A percentile compares a stretch with the other conserved stretches of the same genome.
These are phyloP conservation scores for Eucalyptus tenuipes DNA, from an alignment of 345 rosid species.

Conservation along the genomic window DNA sequence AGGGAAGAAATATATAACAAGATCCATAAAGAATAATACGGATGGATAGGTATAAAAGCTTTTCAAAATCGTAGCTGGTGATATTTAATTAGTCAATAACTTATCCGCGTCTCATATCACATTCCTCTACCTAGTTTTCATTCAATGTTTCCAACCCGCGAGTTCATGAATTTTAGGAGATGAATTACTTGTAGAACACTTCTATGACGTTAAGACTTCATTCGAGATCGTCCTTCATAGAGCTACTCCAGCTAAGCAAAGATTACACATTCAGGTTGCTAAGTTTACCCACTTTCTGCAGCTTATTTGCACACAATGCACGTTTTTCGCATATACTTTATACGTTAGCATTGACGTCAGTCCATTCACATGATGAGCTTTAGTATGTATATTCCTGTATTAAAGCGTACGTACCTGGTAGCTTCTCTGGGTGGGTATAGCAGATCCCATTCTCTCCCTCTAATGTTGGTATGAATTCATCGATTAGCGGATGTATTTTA, in stretches of 20 bases:
- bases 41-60: neutral
- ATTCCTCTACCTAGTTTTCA: neutral
- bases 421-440: slow-evolving; percentile 89
- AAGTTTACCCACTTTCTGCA: neutral
- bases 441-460: slow-evolving; percentile 95
- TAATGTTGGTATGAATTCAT: slow-evolving; percentile 79
- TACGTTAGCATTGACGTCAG: neutral
- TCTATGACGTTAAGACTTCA: neutral
- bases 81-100: neutral
- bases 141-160: neutral
- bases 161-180: neutral
- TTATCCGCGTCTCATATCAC: neutral
- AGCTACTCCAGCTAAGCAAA: neutral
- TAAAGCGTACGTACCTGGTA: slow-evolving; percentile 43
- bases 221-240: neutral
- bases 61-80: neutral
- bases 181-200: neutral
- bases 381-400: neutral
- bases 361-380: neutral
- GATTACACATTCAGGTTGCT: neutral
- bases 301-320: neutral
- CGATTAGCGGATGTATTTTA: slow-evolving; percentile 81
- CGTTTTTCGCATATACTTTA: neutral
- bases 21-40: neutral
- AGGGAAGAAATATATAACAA: neutral